Conservation (phyloP, 148 eudicot genomes). For the Chenopodium suecicum region DNA sequence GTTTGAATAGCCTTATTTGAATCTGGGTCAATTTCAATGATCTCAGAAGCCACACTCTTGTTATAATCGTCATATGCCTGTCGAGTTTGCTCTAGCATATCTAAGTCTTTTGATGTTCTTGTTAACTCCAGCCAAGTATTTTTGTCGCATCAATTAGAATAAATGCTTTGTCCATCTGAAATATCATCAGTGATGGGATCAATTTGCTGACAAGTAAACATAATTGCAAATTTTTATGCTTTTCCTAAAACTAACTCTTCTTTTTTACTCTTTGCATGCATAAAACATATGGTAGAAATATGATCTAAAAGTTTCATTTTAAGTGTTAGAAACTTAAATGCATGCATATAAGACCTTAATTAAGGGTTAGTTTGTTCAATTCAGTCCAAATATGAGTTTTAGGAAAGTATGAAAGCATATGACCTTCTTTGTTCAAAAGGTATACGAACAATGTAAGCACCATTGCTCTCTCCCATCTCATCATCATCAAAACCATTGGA, state of each 20-base stretch:
- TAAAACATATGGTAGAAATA: too few relatives aligned
- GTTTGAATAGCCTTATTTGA: conserved; percentile 22
- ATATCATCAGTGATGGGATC: conserved; percentile 12
- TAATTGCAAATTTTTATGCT: neutral
- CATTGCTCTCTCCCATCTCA: conserved; percentile 92
- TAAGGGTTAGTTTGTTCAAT: too few relatives aligned
- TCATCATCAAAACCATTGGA: conserved; percentile 43
- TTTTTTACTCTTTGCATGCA: too few relatives aligned
- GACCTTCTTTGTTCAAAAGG: conserved; percentile 56
- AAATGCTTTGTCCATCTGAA: conserved; percentile 43
- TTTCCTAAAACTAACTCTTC: too few relatives aligned
- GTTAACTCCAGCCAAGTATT: conserved; percentile 40
- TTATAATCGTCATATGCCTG: conserved; percentile 39
- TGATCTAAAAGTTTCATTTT: too few relatives aligned
- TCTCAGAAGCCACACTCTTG: conserved; percentile 47
- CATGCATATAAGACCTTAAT: too few relatives aligned
- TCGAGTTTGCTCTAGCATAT: conserved; percentile 15
- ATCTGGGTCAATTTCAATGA: conserved; percentile 34
- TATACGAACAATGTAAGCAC: conserved; percentile 91
- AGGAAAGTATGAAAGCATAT: too few relatives aligned
- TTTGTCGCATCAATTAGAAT: conserved; percentile 35
- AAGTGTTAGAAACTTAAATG: too few relatives aligned
- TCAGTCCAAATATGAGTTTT: too few relatives aligned
- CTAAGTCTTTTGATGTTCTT: conserved; percentile 21
- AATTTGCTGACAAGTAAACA: neutral